phyloP scores from a whole-genome alignment of 2,329 filamentous ascomycete genomes.

The Byssothecium circinans region DNA sequence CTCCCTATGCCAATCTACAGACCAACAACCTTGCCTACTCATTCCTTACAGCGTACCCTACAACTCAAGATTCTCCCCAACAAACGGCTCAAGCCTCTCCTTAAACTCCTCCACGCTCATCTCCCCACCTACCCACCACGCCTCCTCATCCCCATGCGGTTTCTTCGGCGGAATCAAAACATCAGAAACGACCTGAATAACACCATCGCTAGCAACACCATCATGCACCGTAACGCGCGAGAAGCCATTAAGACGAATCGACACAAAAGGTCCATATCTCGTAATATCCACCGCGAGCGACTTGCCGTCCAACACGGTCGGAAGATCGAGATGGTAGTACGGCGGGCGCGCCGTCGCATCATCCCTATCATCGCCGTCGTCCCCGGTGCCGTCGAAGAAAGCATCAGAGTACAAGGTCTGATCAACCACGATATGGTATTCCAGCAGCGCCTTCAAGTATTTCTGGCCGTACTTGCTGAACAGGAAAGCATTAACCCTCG shows the following conservation, averaged over 20 bases:
- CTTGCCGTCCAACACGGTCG: constrained; percentile 69
- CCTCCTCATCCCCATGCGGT: constrained; percentile 22
- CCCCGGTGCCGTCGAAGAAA: constrained; percentile 61
- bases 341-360: constrained; percentile 23
- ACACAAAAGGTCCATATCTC: constrained; percentile 67
- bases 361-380: constrained; percentile 20
- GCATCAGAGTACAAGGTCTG: constrained; percentile 82
- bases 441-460: constrained; percentile 75
- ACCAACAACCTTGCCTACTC: no score
- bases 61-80: constrained; percentile 37
- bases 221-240: constrained; percentile 68
- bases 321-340: constrained; percentile 69
- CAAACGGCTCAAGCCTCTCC: constrained; percentile 48
- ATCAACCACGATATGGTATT: constrained; percentile 76
- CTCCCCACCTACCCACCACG: constrained; percentile 51
- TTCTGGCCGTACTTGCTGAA: constrained; percentile 75
- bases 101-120: constrained; percentile 64
- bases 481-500: constrained; percentile 76
- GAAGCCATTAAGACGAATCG: constrained; percentile 75
- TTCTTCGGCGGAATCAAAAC: constrained; percentile 77
- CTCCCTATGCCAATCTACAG: no score
- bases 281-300: constrained; percentile 71
- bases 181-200: constrained; percentile 73
- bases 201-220: constrained; percentile 74
- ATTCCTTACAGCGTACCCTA: constrained; percentile 11